Conservation (phyloP, 768 basidiomycete species). For the Xerocomellus intermedius region DNA sequence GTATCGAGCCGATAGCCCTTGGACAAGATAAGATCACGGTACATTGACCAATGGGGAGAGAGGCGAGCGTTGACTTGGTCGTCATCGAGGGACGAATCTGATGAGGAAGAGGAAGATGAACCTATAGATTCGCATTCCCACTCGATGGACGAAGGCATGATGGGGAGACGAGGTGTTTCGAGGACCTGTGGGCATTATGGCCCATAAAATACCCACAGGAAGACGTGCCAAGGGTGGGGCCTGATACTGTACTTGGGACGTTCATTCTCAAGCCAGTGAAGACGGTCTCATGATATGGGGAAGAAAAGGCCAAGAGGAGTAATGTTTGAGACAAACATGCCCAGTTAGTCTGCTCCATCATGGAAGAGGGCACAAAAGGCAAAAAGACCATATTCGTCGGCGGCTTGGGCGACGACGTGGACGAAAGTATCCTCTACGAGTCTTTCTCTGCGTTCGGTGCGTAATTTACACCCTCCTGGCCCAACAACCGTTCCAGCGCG, state of each 20-base stretch:
- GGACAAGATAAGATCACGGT: slow-evolving; percentile 44
- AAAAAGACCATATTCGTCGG: slow-evolving; percentile 88
- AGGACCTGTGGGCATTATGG: not conserved
- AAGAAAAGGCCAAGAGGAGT: slow-evolving; percentile 9
- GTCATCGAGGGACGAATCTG: slow-evolving; percentile 51
- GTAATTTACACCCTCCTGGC: slow-evolving; percentile 17
- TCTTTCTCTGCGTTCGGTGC: slow-evolving; percentile 86
- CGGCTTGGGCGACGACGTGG: slow-evolving; percentile 79
- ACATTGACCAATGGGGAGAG: slow-evolving; percentile 60
- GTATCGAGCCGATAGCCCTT: slow-evolving; percentile 69
- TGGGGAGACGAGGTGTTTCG: slow-evolving; percentile 45
- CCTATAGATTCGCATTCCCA: slow-evolving; percentile 23
- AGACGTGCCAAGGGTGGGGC: not conserved
- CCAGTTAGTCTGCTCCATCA: slow-evolving; percentile 25
- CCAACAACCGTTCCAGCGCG: slow-evolving; percentile 2
- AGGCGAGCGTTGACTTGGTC: slow-evolving; percentile 56
- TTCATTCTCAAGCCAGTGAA: not conserved
- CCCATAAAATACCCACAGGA: slow-evolving; percentile 14
- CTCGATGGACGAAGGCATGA: slow-evolving; percentile 70
- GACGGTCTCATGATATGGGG: not conserved
- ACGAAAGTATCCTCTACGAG: slow-evolving; percentile 74
- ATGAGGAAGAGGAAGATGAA: slow-evolving; percentile 44
- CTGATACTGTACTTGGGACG: not conserved
- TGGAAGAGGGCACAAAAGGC: slow-evolving; percentile 82
- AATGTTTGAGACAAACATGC: slow-evolving; percentile 13